Percentiles rank a stretch among this genome's conserved stretches.
Evolutionary conservation across 2,329 filamentous ascomycete genomes (phyloP).

Genomic region (Lojkania enalia): DNA sequence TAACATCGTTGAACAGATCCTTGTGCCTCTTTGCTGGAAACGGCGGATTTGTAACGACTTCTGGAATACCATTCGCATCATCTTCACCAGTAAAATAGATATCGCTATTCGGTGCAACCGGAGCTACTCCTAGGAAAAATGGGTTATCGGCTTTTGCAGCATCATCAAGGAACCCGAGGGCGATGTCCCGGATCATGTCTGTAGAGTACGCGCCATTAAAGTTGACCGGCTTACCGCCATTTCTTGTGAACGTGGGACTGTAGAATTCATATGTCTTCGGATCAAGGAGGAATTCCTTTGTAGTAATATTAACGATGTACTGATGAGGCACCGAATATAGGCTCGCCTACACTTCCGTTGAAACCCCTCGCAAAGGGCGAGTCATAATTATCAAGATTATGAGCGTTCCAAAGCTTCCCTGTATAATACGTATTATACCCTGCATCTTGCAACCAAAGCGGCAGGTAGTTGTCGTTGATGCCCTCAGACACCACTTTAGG

Average conservation of each 20-base stretch:
- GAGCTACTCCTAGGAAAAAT: conserved; percentile 69
- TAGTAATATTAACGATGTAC: conserved; percentile 38
- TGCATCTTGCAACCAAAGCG: conserved; percentile 69
- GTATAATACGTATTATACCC: conserved; percentile 74
- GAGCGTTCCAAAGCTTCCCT: conserved; percentile 72
- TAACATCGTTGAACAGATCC: conserved; percentile 62
- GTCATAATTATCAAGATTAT: conserved; percentile 64
- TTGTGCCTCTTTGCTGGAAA: conserved; percentile 63
- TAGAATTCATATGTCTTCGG: conserved; percentile 69
- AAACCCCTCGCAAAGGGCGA: conserved; percentile 60
- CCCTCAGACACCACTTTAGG: conserved; percentile 68
- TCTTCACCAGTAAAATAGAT: conserved; percentile 44
- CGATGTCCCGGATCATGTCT: conserved; percentile 63
- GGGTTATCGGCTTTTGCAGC: conserved; percentile 58
- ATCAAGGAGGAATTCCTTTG: conserved; percentile 60
- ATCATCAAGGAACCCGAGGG: conserved; percentile 62
- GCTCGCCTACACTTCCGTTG: conserved; percentile 53
- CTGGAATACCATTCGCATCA: conserved; percentile 22
- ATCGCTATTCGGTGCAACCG: conserved; percentile 67
- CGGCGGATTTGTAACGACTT: conserved; percentile 52
- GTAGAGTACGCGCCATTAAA: conserved; percentile 59
- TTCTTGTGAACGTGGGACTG: conserved; percentile 66
- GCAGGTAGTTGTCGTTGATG: conserved; percentile 68
- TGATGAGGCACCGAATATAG: not conserved
- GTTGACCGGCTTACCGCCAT: conserved; percentile 58